Evolutionary conservation across 495 filamentous ascomycete genomes (phyloP).

Genomic region (Penicillium lividum): DNA sequence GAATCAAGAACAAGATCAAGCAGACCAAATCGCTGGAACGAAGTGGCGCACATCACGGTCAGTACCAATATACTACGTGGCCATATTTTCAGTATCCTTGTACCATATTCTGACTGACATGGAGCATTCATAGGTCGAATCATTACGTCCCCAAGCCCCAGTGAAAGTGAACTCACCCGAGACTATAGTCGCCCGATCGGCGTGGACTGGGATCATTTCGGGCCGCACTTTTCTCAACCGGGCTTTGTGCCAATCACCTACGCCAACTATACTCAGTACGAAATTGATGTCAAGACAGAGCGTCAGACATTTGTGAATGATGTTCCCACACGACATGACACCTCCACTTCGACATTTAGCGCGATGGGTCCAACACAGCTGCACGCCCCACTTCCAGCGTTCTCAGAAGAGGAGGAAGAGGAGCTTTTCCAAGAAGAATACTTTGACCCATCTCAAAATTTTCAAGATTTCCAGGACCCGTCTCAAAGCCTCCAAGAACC

Average conservation of each 20-base stretch:
- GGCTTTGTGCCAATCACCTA: too few species aligned
- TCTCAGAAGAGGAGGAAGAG: constrained; percentile 67
- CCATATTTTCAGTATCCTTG: too few species aligned
- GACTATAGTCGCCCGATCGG: too few species aligned
- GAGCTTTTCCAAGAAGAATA: constrained; percentile 77
- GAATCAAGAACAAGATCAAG: constrained; percentile 96
- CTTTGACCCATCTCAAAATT: constrained; percentile 44
- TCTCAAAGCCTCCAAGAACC: constrained; percentile 42
- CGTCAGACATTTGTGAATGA: constrained; percentile 93
- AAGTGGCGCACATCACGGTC: constrained; percentile 32
- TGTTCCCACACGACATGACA: constrained; percentile 80
- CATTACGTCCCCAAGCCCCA: too few species aligned
- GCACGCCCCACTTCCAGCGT: constrained; percentile 62
- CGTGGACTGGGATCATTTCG: too few species aligned
- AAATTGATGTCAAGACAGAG: constrained; percentile 94
- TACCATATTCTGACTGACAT: too few species aligned
- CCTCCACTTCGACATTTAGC: constrained; percentile 83
- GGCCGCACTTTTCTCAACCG: constrained; percentile 21
- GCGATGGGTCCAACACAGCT: constrained; percentile 76
- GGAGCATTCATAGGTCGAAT: too few species aligned
- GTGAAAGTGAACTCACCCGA: too few species aligned
- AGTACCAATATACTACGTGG: background rate
- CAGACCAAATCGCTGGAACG: constrained; percentile 92
- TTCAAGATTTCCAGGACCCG: too few species aligned
- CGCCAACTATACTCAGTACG: constrained; percentile 76